Conservation (phyloP, 2,329 filamentous ascomycete species). For the Thelonectria olida region DNA sequence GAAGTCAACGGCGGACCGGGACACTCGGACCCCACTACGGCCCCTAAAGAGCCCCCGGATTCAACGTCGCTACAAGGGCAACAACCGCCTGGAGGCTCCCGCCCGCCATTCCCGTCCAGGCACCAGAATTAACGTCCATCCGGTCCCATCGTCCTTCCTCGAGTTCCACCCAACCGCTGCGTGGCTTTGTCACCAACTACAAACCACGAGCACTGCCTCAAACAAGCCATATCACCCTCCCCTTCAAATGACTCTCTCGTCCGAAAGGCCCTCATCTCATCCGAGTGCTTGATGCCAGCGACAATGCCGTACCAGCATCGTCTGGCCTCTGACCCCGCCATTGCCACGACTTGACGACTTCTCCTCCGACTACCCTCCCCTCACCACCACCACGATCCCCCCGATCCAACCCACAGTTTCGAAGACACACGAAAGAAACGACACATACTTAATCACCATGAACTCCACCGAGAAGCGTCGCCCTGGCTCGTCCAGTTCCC, state of each 20-base stretch:
- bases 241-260: background rate
- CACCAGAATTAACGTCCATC: no score
- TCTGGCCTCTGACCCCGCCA: constrained; percentile 39
- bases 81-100: no score
- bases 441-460: constrained; percentile 41
- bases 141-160: no score
- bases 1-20: background rate
- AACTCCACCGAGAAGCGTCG: constrained; percentile 57
- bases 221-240: background rate
- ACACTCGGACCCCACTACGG: constrained; percentile 19
- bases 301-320: constrained; percentile 44
- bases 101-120: constrained; percentile 26
- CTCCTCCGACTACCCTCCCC: constrained; percentile 7
- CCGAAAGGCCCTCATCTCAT: background rate
- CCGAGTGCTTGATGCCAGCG: constrained; percentile 32
- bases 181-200: no score
- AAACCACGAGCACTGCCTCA: constrained; percentile 6
- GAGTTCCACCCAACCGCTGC: no score
- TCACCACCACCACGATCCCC: constrained; percentile 2
- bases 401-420: background rate
- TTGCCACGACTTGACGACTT: constrained; percentile 38
- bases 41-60: constrained; percentile 22
- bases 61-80: no score
- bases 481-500: constrained; percentile 38
- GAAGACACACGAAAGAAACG: background rate